phyloP scores from a whole-genome alignment of 305 asterid species.

The Ajuga reptans region DNA sequence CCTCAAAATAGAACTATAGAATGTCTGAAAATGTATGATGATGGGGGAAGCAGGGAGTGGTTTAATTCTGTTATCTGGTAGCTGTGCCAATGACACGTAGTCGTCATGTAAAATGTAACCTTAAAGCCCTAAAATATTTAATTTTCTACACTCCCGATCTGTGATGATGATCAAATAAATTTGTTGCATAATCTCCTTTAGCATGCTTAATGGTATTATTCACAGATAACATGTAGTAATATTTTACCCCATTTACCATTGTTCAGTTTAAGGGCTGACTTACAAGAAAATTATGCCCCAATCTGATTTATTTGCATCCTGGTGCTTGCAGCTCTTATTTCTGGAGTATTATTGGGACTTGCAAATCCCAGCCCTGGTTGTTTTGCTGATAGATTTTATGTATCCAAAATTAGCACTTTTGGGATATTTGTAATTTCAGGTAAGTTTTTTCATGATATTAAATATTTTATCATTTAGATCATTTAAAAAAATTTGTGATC shows the following conservation, averaged over 20 bases:
- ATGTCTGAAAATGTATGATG: neutral
- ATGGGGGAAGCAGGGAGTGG: neutral
- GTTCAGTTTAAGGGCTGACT: neutral
- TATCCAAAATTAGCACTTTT: constrained; percentile 74
- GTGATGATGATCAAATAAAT: neutral
- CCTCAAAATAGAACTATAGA: neutral
- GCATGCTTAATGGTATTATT: constrained; percentile 6
- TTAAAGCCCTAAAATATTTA: neutral
- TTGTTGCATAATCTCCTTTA: neutral
- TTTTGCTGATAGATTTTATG: constrained; percentile 58
- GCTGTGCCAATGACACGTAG: too few species aligned
- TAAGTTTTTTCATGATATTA: constrained; percentile 19
- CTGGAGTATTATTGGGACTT: constrained; percentile 76
- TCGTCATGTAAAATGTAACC: neutral
- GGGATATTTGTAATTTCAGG: constrained; percentile 83
- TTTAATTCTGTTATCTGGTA: too few species aligned
- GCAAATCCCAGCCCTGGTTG: constrained; percentile 80
- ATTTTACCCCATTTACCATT: neutral
- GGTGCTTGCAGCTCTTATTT: constrained; percentile 58
- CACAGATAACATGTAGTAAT: neutral
- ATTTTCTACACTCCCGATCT: neutral
- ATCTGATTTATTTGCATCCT: constrained; percentile 13
- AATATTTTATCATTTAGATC: neutral
- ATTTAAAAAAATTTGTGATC: neutral
- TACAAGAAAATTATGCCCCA: neutral